phyloP scores from a whole-genome alignment of 148 eudicot species.

The Chenopodium album region DNA sequence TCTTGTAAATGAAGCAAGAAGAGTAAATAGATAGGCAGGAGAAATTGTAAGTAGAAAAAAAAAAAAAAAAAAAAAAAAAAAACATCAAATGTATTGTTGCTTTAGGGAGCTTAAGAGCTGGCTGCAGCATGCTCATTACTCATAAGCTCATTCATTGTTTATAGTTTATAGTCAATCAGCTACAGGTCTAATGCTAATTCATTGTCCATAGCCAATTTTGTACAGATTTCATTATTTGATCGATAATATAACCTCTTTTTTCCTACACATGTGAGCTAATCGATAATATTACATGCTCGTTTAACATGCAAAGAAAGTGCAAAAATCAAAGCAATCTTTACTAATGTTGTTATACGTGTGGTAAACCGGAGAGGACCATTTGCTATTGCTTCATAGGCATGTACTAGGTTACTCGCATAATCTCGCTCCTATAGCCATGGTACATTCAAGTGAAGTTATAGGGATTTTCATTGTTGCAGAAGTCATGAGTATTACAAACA shows the following conservation, averaged over 20 bases:
- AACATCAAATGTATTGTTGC: slow-evolving; percentile 33
- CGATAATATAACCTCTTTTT: background rate
- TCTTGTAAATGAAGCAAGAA: slow-evolving; percentile 42
- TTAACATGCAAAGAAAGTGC: too few relatives aligned
- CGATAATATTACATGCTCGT: too few relatives aligned
- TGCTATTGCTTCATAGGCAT: too few relatives aligned
- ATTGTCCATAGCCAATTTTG: slow-evolving; percentile 32
- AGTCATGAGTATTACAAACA: too few relatives aligned
- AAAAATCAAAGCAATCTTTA: too few relatives aligned
- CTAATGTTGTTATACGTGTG: too few relatives aligned
- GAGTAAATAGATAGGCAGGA: slow-evolving; percentile 31
- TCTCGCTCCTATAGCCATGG: too few relatives aligned
- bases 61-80: slow-evolving; percentile 25
- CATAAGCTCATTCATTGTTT: slow-evolving; percentile 10
- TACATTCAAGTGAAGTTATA: too few relatives aligned
- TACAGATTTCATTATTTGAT: slow-evolving; percentile 13
- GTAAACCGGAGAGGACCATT: too few relatives aligned
- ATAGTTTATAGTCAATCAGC: slow-evolving; percentile 14
- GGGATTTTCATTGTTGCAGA: too few relatives aligned
- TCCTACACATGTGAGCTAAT: background rate
- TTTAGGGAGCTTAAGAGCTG: slow-evolving; percentile 31
- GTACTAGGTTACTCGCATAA: too few relatives aligned
- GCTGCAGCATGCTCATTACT: slow-evolving; percentile 38
- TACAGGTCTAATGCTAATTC: slow-evolving; percentile 47
- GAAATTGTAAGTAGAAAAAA: slow-evolving; percentile 38